Evolutionary conservation across 164 flowering plant genomes (phyloP).

Genomic region (Vitis amurensis): DNA sequence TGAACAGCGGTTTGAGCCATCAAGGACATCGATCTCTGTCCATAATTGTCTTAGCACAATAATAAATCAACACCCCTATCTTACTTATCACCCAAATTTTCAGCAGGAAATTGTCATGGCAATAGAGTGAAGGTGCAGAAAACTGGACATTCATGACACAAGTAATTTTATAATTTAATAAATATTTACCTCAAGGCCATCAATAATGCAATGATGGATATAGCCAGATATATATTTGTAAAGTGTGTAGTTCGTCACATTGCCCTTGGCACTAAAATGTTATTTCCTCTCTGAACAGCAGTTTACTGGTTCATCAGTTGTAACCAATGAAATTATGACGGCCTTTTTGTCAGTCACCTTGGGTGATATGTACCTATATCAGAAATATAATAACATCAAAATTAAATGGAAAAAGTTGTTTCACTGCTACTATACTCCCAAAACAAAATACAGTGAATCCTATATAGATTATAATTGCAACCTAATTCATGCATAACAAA

Average conservation of each 20-base stretch:
- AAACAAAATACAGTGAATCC: too few species aligned
- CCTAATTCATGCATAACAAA: too few species aligned
- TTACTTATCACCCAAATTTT: background rate
- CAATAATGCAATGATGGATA: constrained; percentile 78
- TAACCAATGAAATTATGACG: constrained; percentile 89
- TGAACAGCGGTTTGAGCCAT: too few species aligned
- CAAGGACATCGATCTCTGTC: background rate
- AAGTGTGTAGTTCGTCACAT: constrained; percentile 65
- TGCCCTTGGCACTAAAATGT: constrained; percentile 59
- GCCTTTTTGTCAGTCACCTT: constrained; percentile 98
- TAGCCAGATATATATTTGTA: constrained; percentile 82
- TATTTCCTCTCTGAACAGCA: constrained; percentile 58
- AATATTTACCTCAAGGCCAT: constrained; percentile 71
- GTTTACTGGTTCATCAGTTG: constrained; percentile 69
- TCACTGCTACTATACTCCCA: too few species aligned
- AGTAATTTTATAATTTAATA: background rate
- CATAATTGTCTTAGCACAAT: background rate
- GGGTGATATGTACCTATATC: constrained; percentile 91
- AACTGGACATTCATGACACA: background rate
- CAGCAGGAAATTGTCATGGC: background rate
- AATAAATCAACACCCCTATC: background rate
- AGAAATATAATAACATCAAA: background rate
- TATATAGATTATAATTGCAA: too few species aligned
- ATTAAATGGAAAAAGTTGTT: too few species aligned
- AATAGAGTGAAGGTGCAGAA: background rate